Evolutionary conservation across 2,329 filamentous ascomycete genomes (phyloP), one percentile per base, ranked within the genome.

Genomic region (Tolypocladium paradoxum): DNA sequence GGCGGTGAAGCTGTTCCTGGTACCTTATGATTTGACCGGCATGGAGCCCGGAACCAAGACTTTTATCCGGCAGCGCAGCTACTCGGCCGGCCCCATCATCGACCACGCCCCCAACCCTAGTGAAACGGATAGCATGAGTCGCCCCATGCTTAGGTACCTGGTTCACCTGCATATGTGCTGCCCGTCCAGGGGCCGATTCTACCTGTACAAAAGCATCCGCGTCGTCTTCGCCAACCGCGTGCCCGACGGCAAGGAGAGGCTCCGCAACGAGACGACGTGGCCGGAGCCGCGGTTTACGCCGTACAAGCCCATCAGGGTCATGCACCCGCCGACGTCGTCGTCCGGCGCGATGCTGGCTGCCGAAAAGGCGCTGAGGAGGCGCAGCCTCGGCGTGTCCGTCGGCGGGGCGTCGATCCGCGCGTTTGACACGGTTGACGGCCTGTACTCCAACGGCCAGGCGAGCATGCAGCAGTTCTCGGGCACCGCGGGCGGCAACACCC

Each of bases 191-290:
- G 90, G 88, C 6, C 83, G 91, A 14, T 95, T 85, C 67, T 97
- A 90, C 62, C 75, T 99, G 6, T 93, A 97, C 73, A 95, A 93
- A 62, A 90, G 83, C 61, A 87, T 97, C 54, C 84, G 93, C 16
- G 89, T 97, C 36, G 92, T 99, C 3, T 99, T 99, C 66, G 93
- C 93, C 52, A 97, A 97, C 65, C 83, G 93, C 29, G 92, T 96
- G 0, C 92, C 93, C 0, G 93, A 97, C 61, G 92, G 90, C 40
- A 96, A 96, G 65, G 92, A 97, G 69, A 92, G 86, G 64, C 76
- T 99, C 38, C 80, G 85, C 34, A 96, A 95, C 63, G 93, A 99
- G 66, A 85, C 92, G 6, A 90, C 93, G 37, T 78, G 88, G 55
- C 92, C 92, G 0, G 90, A 96, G 60, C 93, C 93, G 22, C 82